Evolutionary conservation across 345 rosid genomes (phyloP).

Genomic region (Stellera chamaejasme): DNA sequence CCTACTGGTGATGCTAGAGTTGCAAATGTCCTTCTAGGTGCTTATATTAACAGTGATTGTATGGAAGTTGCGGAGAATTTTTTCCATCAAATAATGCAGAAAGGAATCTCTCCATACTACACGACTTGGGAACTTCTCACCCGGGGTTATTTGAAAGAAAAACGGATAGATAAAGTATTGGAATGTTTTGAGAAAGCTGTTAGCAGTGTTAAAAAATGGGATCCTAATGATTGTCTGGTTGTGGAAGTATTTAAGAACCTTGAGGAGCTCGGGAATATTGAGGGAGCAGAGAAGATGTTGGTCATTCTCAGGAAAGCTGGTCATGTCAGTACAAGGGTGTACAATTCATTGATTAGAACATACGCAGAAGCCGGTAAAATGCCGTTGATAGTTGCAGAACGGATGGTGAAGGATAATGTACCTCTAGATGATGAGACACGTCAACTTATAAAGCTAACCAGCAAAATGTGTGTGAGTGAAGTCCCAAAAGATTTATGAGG

Average conservation of each 20-base stretch:
- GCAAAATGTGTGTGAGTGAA: slow-evolving; percentile 58
- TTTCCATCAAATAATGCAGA: slow-evolving; percentile 32
- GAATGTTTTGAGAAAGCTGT: slow-evolving; percentile 60
- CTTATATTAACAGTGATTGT: slow-evolving; percentile 46
- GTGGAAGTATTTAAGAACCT: slow-evolving; percentile 36
- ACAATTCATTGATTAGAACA: slow-evolving; percentile 64
- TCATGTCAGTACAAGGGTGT: slow-evolving; percentile 48
- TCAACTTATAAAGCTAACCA: slow-evolving; percentile 48
- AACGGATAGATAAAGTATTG: slow-evolving; percentile 43
- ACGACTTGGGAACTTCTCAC: slow-evolving; percentile 86
- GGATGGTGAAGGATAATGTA: slow-evolving; percentile 64
- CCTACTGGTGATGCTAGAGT: slow-evolving; percentile 51
- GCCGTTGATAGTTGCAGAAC: slow-evolving; percentile 66
- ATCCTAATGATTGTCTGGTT: slow-evolving; percentile 44
- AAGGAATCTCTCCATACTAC: slow-evolving; percentile 53
- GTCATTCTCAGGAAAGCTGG: slow-evolving; percentile 53
- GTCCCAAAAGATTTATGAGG: slow-evolving; percentile 18
- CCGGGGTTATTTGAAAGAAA: slow-evolving; percentile 49
- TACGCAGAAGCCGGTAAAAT: slow-evolving; percentile 71
- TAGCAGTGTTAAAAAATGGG: slow-evolving; percentile 60
- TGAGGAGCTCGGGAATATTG: slow-evolving; percentile 50
- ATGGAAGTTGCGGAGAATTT: slow-evolving; percentile 50
- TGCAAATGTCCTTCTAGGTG: slow-evolving; percentile 64
- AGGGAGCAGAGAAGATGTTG: slow-evolving; percentile 62
- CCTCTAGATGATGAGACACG: slow-evolving; percentile 53